Conservation (phyloP, 1,139 yeast genomes). For the Saccharomyces pastorianus region DNA sequence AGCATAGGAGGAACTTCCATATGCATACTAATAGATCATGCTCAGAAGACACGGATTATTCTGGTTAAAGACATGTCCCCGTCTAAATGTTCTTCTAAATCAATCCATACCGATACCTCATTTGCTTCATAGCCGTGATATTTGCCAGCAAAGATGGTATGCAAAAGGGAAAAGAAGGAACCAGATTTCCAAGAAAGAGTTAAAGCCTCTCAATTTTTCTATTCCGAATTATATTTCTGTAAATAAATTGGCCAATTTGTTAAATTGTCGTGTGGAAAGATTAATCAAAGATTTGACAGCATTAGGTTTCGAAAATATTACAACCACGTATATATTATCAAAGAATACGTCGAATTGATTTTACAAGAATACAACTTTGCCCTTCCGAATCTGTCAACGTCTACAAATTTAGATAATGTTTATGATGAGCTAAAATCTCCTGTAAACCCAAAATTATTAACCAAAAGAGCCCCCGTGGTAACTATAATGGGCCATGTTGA, state of each 20-base stretch:
- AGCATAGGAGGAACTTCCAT: slow-evolving; percentile 2
- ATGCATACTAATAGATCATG: background rate
- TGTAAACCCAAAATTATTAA: slow-evolving; percentile 39
- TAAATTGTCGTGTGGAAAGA: slow-evolving; percentile 55
- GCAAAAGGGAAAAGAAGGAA: slow-evolving; percentile 13
- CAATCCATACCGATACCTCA: background rate
- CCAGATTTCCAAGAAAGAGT: slow-evolving; percentile 11
- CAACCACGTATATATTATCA: slow-evolving; percentile 75
- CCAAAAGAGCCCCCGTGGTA: slow-evolving; percentile 83
- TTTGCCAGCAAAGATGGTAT: slow-evolving; percentile 6
- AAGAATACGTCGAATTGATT: slow-evolving; percentile 75
- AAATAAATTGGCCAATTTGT: slow-evolving; percentile 63
- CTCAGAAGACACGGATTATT: background rate
- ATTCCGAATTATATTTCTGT: slow-evolving; percentile 72
- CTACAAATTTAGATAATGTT: slow-evolving; percentile 41
- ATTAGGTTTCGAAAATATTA: slow-evolving; percentile 69
- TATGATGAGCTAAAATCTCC: slow-evolving; percentile 39
- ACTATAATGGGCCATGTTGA: slow-evolving; percentile 99
- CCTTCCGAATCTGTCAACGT: slow-evolving; percentile 34
- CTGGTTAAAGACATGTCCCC: background rate
- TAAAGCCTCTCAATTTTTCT: slow-evolving; percentile 34
- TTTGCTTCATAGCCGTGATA: background rate
- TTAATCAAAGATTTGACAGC: slow-evolving; percentile 51
- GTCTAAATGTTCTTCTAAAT: background rate
- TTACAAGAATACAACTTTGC: slow-evolving; percentile 86